Base-by-base conservation (phyloP, 2,329 filamentous ascomycete species). In the Alternaria burnsii region DNA sequence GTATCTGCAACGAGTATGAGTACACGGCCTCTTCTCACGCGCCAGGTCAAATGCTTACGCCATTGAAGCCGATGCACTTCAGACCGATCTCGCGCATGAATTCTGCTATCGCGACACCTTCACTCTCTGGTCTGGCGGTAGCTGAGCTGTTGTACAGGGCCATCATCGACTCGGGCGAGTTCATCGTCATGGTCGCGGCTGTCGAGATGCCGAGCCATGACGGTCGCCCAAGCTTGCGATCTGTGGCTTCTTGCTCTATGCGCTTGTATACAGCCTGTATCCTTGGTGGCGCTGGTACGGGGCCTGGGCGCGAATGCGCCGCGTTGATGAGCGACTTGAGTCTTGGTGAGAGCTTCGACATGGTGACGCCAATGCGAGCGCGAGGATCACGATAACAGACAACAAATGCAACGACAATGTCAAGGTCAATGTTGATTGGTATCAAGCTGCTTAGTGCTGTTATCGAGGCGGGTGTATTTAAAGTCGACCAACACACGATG, bases 181-280 rank as follows among this genome's bases (percentile, higher is more conserved):
- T 95, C 82, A 95, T 88, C 1, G 92, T 95, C 81, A 94, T 91
- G 2, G 91, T 93, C 18, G 92, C 89, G 32, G 92, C 92, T 1
- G 92, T 90, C 10, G 70, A 71, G 18, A 78, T 67, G 26, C 73
- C 69, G n/a, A 78, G 72, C 76, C 76, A 78, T 71, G 75, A 76
- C 22, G 76, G 76, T 5, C 73, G 68, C 1, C 72, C 71, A 1
- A 78, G 66, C 38, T 71, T 72, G 5, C 67, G 68, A 42, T 66
- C 69, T 20, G 67, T 67, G 6, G 75, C 76, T 60, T 77, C 75
- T 42, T 65, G 52, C 43, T 75, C 73, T 47, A 78, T 76, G 36
- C 65, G 70, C 34, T 64, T 68, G 64, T 75, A 78, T 14, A 78
- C 51, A 2, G 68, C 60, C 38, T 76, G 69, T 9, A 78, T 76